Base-by-base conservation (phyloP, 73 alveolate genomes). In the Paramecium caudatum region DNA sequence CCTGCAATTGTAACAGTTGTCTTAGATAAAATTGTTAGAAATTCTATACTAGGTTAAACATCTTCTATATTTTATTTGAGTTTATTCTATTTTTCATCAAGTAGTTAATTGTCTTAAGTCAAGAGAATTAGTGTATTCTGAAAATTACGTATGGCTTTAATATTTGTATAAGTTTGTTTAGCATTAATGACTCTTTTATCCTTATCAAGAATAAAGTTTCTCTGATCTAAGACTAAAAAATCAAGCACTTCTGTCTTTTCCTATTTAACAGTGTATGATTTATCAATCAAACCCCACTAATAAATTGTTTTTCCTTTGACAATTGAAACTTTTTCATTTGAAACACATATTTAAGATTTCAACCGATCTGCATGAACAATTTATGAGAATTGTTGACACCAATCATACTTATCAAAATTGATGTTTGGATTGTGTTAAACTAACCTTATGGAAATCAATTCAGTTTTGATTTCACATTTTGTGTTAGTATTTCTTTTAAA, bases 381-480 rank as follows among this genome's bases (percentile, higher is more conserved):
- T 49, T 49, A 30, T 19, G 70, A 49, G 25, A 49, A 49, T 19
- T 49, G 17, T 49, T 49, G 70, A 49, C 70, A 49, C 70, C 70
- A 49, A 13, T 49, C 70, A 49, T 49, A 49, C 8, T 49, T 49
- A 34, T 49, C 70, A 49, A 49, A 49, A 49, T 16, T 49, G 8
- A 49, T 49, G 30, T 49, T 49, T 49, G 70, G 70, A 49, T 49
- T 49, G 25, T 49, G 70, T 7, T 49, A 49, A 19, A 49, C 25
- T 15, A 49, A 49, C 25, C 25, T 49, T 21, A 49, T 49, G 8
- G 70, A 49, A 30, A 49, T 21, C 8, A 49, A 49, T 13, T 49
- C 30, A 36, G 47, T 50, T 41, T 23, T 61, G 37, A 37, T 30
- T 81, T 62, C 63, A n/a, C n/a, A n/a, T n/a, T n/a, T n/a, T n/a